phyloP scores from a whole-genome alignment of 2,329 filamentous ascomycete species.

The Ophiostoma fasciatum region DNA sequence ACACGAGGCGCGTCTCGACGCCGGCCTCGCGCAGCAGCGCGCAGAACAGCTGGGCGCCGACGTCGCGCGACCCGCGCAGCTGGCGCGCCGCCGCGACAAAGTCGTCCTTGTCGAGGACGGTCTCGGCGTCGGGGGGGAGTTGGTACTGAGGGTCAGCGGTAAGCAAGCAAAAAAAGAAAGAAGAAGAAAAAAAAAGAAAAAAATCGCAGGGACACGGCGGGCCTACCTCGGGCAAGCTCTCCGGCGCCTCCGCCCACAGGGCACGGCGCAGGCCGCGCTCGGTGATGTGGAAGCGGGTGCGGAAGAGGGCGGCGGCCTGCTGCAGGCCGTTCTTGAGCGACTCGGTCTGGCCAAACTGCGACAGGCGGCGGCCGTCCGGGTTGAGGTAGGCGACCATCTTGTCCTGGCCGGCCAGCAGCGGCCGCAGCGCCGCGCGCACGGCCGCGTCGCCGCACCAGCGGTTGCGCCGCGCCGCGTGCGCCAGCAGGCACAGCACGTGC shows the following conservation, averaged over 20 bases:
- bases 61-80: constrained; percentile 69
- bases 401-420: constrained; percentile 50
- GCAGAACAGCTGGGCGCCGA: constrained; percentile 84
- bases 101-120: constrained; percentile 52
- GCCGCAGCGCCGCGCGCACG: constrained; percentile 51
- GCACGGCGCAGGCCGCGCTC: constrained; percentile 55
- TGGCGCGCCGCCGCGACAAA: constrained; percentile 56
- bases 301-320: constrained; percentile 52
- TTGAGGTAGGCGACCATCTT: constrained; percentile 54
- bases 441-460: constrained; percentile 70
- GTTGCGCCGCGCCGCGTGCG: constrained; percentile 65
- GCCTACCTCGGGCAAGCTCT: constrained; percentile 43
- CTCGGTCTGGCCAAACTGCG: constrained; percentile 62
- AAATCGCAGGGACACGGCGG: too few species aligned
- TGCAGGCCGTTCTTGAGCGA: constrained; percentile 69
- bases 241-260: constrained; percentile 58
- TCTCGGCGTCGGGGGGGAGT: constrained; percentile 49
- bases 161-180: too few species aligned
- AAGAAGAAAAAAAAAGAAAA: too few species aligned
- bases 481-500: constrained; percentile 70
- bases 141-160: constrained; percentile 27
- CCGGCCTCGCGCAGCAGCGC: constrained; percentile 71
- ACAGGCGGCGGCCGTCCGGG: constrained; percentile 43
- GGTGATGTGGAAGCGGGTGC: constrained; percentile 52
- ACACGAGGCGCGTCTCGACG: constrained; percentile 69